A percentile compares a stretch with the other conserved stretches of the same genome.
Conservation (phyloP, 495 filamentous ascomycete genomes). For the Neurospora sp. region DNA sequence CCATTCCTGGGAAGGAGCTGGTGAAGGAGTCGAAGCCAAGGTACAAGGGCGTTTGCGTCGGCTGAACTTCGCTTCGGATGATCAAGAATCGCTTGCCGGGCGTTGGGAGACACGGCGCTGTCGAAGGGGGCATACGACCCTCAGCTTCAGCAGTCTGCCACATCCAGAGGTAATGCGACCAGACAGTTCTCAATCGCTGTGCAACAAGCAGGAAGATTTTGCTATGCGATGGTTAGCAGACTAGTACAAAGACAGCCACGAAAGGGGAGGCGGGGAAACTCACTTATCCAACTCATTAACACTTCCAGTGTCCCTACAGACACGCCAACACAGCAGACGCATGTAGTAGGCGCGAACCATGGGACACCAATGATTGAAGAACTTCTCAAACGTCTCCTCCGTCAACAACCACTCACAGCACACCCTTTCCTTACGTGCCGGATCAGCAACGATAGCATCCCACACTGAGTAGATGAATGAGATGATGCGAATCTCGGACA, state of each 20-base stretch:
- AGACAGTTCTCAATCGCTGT: slow-evolving; percentile 59
- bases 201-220: slow-evolving; percentile 63
- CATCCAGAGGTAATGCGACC: slow-evolving; percentile 70
- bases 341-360: slow-evolving; percentile 97
- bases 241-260: not conserved
- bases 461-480: slow-evolving; percentile 78
- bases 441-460: slow-evolving; percentile 59
- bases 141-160: slow-evolving; percentile 51
- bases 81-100: slow-evolving; percentile 89
- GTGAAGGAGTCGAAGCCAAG: slow-evolving; percentile 32
- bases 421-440: slow-evolving; percentile 57
- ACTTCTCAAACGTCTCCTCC: slow-evolving; percentile 65
- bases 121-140: slow-evolving; percentile 52
- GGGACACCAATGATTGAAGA: slow-evolving; percentile 96
- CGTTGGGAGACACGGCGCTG: slow-evolving; percentile 74
- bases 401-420: slow-evolving; percentile 76
- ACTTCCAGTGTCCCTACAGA: slow-evolving; percentile 68
- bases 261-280: slow-evolving; percentile 31
- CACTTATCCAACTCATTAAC: slow-evolving; percentile 60
- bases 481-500: slow-evolving; percentile 84
- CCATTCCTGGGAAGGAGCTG: slow-evolving; percentile 3
- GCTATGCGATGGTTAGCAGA: slow-evolving; percentile 21
- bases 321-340: slow-evolving; percentile 85
- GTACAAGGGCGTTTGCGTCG: slow-evolving; percentile 37
- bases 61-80: slow-evolving; percentile 70